These are phyloP conservation scores for Boletus pseudo-olivaceus DNA, from an alignment of 768 basidiomycete species.

Conservation along the genomic window DNA sequence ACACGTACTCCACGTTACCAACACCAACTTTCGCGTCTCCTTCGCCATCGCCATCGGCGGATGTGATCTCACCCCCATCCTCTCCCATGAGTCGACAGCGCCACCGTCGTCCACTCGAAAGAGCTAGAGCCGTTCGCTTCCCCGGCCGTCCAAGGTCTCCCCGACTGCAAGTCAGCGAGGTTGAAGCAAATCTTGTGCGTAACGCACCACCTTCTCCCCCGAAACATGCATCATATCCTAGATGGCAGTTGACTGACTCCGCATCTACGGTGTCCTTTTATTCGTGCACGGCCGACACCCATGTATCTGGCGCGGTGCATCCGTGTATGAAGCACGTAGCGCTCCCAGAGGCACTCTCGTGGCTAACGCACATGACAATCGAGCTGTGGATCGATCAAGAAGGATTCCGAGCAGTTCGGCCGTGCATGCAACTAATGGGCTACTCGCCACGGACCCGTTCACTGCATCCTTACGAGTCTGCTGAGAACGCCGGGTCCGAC, in stretches of 20 bases:
- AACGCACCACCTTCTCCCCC: slow-evolving; percentile 3
- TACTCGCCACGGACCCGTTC: slow-evolving; percentile 38
- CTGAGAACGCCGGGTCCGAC: slow-evolving; percentile 28
- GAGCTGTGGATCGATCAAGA: slow-evolving; percentile 82
- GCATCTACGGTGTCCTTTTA: slow-evolving; percentile 2
- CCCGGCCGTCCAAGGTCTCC: slow-evolving; percentile 26
- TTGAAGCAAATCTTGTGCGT: slow-evolving; percentile 6
- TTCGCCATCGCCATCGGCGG: slow-evolving; percentile 28
- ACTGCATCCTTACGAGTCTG: slow-evolving; percentile 22
- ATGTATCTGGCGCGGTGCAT: slow-evolving; percentile 3
- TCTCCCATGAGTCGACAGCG: slow-evolving; percentile 20
- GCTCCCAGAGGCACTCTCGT: slow-evolving; percentile 42
- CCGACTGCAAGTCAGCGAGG: slow-evolving; percentile 15
- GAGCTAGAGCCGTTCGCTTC: slow-evolving; percentile 31
- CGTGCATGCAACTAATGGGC: slow-evolving; percentile 57
- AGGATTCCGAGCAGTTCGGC: slow-evolving; percentile 64
- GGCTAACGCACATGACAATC: slow-evolving; percentile 52
- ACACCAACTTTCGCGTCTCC: slow-evolving; percentile 29
- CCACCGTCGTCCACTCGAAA: slow-evolving; percentile 31
- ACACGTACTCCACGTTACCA: slow-evolving; percentile 26
- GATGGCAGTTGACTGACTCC: slow-evolving; percentile 15
- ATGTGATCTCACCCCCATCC: slow-evolving; percentile 20
- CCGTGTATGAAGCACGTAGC: slow-evolving; percentile 10
- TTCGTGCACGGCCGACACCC: slow-evolving; percentile 3
- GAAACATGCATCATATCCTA: slow-evolving; percentile 1